Conservation (phyloP, 768 basidiomycete genomes). For the Kwoniella heveanensis region DNA sequence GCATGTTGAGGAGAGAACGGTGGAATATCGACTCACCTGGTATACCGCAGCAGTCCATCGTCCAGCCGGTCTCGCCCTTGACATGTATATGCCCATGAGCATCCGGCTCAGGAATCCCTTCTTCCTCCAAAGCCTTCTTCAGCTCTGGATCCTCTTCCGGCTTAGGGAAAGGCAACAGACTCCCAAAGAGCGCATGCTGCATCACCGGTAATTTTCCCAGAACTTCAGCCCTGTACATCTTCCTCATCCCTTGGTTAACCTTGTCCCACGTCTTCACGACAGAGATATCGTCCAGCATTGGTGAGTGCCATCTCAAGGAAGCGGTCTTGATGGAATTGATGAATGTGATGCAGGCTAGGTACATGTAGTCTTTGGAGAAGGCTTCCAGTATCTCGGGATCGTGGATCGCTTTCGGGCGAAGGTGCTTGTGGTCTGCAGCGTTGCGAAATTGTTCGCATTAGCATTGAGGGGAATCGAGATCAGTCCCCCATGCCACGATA, state of each 20-base stretch:
- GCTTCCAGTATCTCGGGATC: conserved; percentile 88
- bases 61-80: conserved; percentile 50
- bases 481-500: no score
- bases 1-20: no score
- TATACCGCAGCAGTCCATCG: conserved; percentile 56
- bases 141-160: conserved; percentile 37
- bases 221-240: conserved; percentile 96
- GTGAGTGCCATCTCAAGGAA: conserved; percentile 94
- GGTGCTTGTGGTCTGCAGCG: conserved; percentile 90
- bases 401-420: conserved; percentile 89
- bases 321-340: conserved; percentile 97
- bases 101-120: conserved; percentile 29
- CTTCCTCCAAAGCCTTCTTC: conserved; percentile 30
- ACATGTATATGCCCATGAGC: conserved; percentile 50
- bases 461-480: no score
- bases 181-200: conserved; percentile 94
- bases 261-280: conserved; percentile 84
- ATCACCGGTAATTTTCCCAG: conserved; percentile 91
- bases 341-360: conserved; percentile 91
- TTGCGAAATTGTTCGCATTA: no score
- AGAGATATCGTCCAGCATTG: conserved; percentile 98
- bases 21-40: conserved; percentile 39
- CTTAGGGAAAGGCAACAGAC: conserved; percentile 61
- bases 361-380: conserved; percentile 90
- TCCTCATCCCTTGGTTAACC: conserved; percentile 92